These are phyloP conservation scores for Apiospora kogelbergensis DNA, from an alignment of 2,329 filamentous ascomycete species.

Conservation along the genomic window DNA sequence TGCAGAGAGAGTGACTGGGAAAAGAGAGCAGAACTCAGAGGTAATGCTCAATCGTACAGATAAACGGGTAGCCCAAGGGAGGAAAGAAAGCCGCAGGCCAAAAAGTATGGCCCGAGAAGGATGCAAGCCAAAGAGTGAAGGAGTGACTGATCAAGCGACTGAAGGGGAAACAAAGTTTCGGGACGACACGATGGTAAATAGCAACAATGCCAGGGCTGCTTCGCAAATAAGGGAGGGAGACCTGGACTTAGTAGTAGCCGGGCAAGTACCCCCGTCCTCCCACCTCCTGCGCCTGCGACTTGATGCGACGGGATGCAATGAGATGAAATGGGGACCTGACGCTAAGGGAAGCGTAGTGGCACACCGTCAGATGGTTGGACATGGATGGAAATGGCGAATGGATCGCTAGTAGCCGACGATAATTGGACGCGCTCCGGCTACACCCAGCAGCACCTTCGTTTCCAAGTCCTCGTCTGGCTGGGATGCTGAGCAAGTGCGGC, in stretches of 20 bases:
- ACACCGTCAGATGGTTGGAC: constrained; percentile 4
- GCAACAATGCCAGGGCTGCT: background rate
- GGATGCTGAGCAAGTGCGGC: constrained; percentile 1
- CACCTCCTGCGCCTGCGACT: background rate
- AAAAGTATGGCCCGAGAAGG: constrained; percentile 7
- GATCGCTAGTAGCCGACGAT: background rate
- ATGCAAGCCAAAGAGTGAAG: constrained; percentile 11
- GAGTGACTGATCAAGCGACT: constrained; percentile 9
- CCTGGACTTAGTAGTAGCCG: background rate
- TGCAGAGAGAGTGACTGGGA: constrained; percentile 4
- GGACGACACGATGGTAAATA: constrained; percentile 7
- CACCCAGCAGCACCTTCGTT: background rate
- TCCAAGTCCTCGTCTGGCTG: background rate
- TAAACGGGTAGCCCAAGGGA: background rate
- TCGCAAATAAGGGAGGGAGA: background rate
- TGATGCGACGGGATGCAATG: constrained; percentile 1
- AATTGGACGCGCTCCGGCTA: background rate
- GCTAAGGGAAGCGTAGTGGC: background rate
- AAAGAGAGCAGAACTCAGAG: background rate
- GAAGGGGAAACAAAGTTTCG: background rate
- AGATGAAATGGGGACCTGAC: background rate
- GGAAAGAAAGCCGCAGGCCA: constrained; percentile 10
- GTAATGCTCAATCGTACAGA: background rate
- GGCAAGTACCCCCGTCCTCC: background rate
- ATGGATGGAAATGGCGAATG: background rate